Conservation (phyloP, 2,329 filamentous ascomycete genomes). For the Penicillium palitans region DNA sequence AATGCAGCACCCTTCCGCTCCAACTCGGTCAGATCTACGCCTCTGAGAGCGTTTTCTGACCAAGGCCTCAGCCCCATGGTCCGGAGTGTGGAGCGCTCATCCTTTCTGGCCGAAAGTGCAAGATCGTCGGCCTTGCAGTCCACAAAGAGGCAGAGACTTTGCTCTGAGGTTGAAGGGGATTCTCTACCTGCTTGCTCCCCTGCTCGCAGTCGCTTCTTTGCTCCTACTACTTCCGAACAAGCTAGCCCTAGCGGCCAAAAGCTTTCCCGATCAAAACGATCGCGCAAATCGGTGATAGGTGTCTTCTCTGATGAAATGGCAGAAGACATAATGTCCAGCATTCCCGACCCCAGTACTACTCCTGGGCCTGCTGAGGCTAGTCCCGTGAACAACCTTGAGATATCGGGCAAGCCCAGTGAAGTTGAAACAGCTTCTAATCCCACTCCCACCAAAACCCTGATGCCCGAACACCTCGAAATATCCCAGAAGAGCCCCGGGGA, state of each 20-base stretch:
- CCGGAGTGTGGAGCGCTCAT: constrained; percentile 42
- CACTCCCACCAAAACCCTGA: background rate
- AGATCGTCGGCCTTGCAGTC: constrained; percentile 48
- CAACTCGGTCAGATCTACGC: constrained; percentile 35
- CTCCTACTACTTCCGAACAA: constrained; percentile 28
- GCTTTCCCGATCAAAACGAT: constrained; percentile 40
- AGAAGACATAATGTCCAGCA: constrained; percentile 51
- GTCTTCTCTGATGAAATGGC: constrained; percentile 57
- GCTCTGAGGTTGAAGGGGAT: constrained; percentile 48
- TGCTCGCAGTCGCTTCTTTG: constrained; percentile 53
- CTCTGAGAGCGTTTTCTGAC: constrained; percentile 38
- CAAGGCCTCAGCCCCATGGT: constrained; percentile 44
- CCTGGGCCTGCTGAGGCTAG: constrained; percentile 6
- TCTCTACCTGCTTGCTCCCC: constrained; percentile 33
- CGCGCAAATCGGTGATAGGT: constrained; percentile 47
- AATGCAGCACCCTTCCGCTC: constrained; percentile 48
- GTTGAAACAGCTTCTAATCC: background rate
- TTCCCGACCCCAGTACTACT: constrained; percentile 38
- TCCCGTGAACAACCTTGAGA: background rate
- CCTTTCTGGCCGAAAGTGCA: constrained; percentile 42
- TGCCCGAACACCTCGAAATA: background rate
- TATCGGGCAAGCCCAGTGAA: background rate
- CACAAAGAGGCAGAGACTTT: constrained; percentile 53
- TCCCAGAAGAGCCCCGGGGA: constrained; percentile 16
- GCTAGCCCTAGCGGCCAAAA: constrained; percentile 44